Evolutionary conservation across 202 grass and related monocot genomes (phyloP).

Genomic region (Digitaria exilis): DNA sequence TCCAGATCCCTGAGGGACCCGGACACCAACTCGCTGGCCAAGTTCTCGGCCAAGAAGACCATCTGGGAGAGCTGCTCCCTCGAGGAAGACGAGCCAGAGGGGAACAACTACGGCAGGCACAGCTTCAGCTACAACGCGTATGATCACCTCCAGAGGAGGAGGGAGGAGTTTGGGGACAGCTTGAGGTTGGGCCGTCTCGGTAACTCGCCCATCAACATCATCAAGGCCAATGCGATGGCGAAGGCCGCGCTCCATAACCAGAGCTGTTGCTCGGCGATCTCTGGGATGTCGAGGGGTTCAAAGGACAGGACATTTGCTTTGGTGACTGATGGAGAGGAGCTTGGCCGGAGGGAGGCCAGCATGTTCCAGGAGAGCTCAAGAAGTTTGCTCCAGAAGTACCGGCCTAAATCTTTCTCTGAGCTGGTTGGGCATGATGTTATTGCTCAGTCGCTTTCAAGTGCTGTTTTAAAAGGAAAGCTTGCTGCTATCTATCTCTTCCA

Average conservation of each 20-base stretch:
- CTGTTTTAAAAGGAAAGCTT: constrained; percentile 57
- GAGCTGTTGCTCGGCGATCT: constrained; percentile 36
- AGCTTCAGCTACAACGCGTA: constrained; percentile 65
- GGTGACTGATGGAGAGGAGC: constrained; percentile 36
- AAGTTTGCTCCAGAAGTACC: constrained; percentile 78
- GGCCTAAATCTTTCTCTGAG: constrained; percentile 67
- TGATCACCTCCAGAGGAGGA: constrained; percentile 61
- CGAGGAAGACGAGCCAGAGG: constrained; percentile 46
- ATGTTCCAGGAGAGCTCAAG: constrained; percentile 48
- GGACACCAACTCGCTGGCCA: constrained; percentile 91
- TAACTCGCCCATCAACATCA: constrained; percentile 50
- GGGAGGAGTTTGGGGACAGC: constrained; percentile 53
- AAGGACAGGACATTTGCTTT: constrained; percentile 47
- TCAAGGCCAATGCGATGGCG: constrained; percentile 55
- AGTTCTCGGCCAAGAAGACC: constrained; percentile 75
- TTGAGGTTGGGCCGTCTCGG: constrained; percentile 18
- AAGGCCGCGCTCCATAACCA: constrained; percentile 49
- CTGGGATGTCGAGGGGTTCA: constrained; percentile 41
- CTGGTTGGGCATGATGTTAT: constrained; percentile 71
- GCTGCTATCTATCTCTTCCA: constrained; percentile 83
- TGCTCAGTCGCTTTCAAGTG: constrained; percentile 59
- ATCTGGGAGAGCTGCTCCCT: constrained; percentile 65
- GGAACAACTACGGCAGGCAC: constrained; percentile 53
- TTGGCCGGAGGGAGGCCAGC: constrained; percentile 37
- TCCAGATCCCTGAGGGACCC: constrained; percentile 94